These are phyloP conservation scores for Albophoma yamanashiensis DNA, from an alignment of 2,329 filamentous ascomycete species.

Conservation along the genomic window DNA sequence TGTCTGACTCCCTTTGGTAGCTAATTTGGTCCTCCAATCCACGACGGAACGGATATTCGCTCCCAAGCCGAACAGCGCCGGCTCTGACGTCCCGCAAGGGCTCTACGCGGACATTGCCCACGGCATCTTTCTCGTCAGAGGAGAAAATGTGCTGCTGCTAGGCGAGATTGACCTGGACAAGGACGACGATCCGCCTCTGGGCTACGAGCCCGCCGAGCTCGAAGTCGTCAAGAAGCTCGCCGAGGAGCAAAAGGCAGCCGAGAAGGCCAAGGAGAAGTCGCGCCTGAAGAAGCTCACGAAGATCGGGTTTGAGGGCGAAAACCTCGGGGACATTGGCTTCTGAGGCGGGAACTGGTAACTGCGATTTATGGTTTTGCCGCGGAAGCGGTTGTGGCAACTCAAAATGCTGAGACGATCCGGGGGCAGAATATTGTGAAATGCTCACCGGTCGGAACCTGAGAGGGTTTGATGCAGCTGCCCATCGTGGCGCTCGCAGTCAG, in stretches of 20 bases:
- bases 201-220: conserved; percentile 54
- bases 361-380: not conserved
- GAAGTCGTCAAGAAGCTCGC: conserved; percentile 62
- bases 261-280: conserved; percentile 64
- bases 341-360: conserved; percentile 18
- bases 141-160: conserved; percentile 92
- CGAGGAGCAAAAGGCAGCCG: conserved; percentile 57
- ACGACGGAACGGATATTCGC: conserved; percentile 84
- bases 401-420: not conserved
- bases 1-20: conserved; percentile 31
- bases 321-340: conserved; percentile 61
- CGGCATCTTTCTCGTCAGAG: conserved; percentile 84
- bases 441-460: conserved; percentile 13
- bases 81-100: conserved; percentile 23
- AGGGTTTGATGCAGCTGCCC: not conserved
- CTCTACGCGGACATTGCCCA: conserved; percentile 77
- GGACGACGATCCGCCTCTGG: conserved; percentile 77
- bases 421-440: conserved; percentile 59
- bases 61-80: conserved; percentile 30
- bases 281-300: conserved; percentile 60
- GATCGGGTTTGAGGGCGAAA: conserved; percentile 83
- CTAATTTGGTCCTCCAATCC: conserved; percentile 89
- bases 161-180: conserved; percentile 96
- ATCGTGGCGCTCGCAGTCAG: not conserved
- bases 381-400: not conserved